These are phyloP conservation scores for Tulasnella sp. DNA, from an alignment of 768 basidiomycete genomes.

Conservation along the genomic window DNA sequence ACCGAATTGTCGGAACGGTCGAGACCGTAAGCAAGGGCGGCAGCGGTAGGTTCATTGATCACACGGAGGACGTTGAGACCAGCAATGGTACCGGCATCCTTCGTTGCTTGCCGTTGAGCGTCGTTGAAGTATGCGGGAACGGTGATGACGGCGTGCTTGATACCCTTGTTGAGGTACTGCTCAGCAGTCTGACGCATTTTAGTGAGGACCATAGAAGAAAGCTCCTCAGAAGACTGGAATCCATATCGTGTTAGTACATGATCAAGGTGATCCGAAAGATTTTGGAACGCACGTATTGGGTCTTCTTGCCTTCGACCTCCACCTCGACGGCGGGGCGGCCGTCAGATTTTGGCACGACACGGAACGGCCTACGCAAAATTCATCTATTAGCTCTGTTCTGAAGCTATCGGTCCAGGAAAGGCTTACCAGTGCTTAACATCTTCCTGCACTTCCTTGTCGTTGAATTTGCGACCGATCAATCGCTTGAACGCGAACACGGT, in stretches of 20 bases:
- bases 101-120: slow-evolving; percentile 97
- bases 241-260: not conserved
- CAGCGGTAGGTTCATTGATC: slow-evolving; percentile 98
- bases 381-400: not conserved
- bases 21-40: slow-evolving; percentile 94
- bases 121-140: slow-evolving; percentile 99
- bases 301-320: slow-evolving; percentile 72
- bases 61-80: slow-evolving; percentile 96
- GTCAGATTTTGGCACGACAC: slow-evolving; percentile 56
- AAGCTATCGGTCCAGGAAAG: not conserved
- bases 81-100: slow-evolving; percentile 94
- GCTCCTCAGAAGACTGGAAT: slow-evolving; percentile 63
- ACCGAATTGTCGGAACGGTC: slow-evolving; percentile 66
- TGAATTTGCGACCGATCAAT: slow-evolving; percentile 85
- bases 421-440: slow-evolving; percentile 75
- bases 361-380: slow-evolving; percentile 54
- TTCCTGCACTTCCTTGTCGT: slow-evolving; percentile 84
- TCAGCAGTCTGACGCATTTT: slow-evolving; percentile 98
- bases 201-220: slow-evolving; percentile 73
- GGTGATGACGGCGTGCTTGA: slow-evolving; percentile 92
- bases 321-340: slow-evolving; percentile 73
- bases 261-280: slow-evolving; percentile 8
- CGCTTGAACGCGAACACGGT: slow-evolving; percentile 93
- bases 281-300: slow-evolving; percentile 49
- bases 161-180: slow-evolving; percentile 80